A percentile compares a stretch with the other conserved stretches of the same genome.
Evolutionary conservation across 2,329 filamentous ascomycete genomes (phyloP).

Genomic region (Lecanicillium sp.): DNA sequence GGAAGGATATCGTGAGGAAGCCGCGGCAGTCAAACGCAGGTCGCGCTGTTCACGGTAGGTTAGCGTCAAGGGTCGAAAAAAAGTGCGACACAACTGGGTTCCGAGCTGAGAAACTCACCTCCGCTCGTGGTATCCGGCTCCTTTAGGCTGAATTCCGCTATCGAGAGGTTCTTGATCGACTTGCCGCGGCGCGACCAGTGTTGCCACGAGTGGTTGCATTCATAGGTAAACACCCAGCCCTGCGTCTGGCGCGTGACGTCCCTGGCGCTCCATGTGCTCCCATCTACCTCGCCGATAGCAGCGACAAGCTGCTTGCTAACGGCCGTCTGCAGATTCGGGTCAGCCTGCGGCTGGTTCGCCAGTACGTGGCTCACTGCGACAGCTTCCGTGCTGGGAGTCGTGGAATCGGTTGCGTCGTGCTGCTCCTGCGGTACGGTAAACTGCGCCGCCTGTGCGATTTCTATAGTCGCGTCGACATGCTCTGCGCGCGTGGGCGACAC

Average conservation of each 20-base stretch:
- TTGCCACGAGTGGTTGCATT: constrained; percentile 44
- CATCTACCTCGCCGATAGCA: constrained; percentile 35
- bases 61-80: constrained; percentile 7
- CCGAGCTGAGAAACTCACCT: constrained; percentile 1
- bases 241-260: constrained; percentile 35
- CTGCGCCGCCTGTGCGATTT: constrained; percentile 35
- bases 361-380: constrained; percentile 38
- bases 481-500: constrained; percentile 40
- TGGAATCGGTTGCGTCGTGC: constrained; percentile 14
- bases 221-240: constrained; percentile 47
- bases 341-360: constrained; percentile 39
- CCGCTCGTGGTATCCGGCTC: constrained; percentile 27
- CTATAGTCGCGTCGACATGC: constrained; percentile 38
- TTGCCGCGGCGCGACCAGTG: constrained; percentile 43
- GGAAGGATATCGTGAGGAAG: constrained; percentile 40
- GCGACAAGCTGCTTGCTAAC: constrained; percentile 41
- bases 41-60: constrained; percentile 32
- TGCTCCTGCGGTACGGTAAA: constrained; percentile 23
- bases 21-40: constrained; percentile 55
- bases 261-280: constrained; percentile 39
- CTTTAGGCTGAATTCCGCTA: constrained; percentile 42
- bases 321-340: constrained; percentile 39
- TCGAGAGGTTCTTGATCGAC: constrained; percentile 25
- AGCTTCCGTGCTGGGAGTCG: constrained; percentile 17
- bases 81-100: background rate